Percentiles rank a stretch among this genome's conserved stretches.
phyloP scores from a whole-genome alignment of 345 rosid species.

The Euphorbia pulcherrima region DNA sequence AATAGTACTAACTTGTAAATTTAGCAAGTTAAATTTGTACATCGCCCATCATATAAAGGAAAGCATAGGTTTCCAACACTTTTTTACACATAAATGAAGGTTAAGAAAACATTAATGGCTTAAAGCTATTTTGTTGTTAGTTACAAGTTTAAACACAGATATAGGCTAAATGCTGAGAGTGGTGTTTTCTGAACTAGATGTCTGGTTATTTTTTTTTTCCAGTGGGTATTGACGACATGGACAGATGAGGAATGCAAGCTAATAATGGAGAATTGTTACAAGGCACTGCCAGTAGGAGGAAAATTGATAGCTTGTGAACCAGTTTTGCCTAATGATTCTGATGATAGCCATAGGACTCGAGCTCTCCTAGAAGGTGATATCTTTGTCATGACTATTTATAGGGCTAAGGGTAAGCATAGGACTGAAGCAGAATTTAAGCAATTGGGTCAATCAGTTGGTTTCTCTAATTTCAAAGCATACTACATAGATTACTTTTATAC shows the following conservation, averaged over 20 bases:
- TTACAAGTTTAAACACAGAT: no score
- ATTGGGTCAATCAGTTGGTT: conserved; percentile 63
- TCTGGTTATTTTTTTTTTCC: conserved; percentile 10
- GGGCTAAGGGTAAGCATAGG: conserved; percentile 75
- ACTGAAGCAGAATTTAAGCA: conserved; percentile 63
- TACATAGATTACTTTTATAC: conserved; percentile 61
- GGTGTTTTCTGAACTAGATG: not conserved
- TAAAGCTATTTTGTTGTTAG: no score
- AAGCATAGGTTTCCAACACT: no score
- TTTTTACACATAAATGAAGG: no score
- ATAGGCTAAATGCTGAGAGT: not conserved
- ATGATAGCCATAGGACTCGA: conserved; percentile 67
- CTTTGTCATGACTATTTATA: conserved; percentile 73
- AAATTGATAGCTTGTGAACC: conserved; percentile 84
- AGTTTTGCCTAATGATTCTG: conserved; percentile 58
- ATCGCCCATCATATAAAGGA: no score
- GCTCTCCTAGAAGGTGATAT: conserved; percentile 79
- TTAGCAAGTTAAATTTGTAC: no score
- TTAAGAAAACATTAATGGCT: no score
- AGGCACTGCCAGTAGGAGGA: conserved; percentile 69
- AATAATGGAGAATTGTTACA: conserved; percentile 76
- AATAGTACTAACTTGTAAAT: not conserved
- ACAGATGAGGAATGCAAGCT: conserved; percentile 72
- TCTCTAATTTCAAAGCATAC: conserved; percentile 46
- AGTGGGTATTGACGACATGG: conserved; percentile 86